These are phyloP conservation scores for Aphanocladium album DNA, from an alignment of 2,329 filamentous ascomycete species.

Conservation along the genomic window DNA sequence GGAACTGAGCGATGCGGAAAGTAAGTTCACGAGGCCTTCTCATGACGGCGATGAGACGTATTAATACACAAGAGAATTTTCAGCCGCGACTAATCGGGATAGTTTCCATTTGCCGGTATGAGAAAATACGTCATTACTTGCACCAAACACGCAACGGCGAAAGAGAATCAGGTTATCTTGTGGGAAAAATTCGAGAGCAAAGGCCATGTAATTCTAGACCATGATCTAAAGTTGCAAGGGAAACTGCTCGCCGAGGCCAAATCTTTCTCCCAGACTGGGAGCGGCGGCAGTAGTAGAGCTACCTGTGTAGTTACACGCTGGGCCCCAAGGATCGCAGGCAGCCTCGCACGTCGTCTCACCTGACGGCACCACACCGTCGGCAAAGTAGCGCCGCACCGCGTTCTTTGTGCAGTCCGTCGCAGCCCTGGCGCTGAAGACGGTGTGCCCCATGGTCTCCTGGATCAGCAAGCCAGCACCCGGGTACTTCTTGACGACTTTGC, in stretches of 20 bases:
- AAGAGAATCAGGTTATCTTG: not conserved
- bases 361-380: conserved; percentile 24
- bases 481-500: conserved; percentile 22
- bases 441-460: conserved; percentile 27
- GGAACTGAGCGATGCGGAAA: not conserved
- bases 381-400: conserved; percentile 24
- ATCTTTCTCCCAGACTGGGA: not conserved
- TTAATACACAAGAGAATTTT: not conserved
- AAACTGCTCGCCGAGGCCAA: not conserved
- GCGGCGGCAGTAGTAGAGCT: not conserved
- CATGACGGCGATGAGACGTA: not conserved
- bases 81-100: not conserved
- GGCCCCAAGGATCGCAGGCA: conserved; percentile 18
- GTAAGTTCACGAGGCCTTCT: not conserved
- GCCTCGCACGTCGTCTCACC: conserved; percentile 20
- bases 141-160: not conserved
- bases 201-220: not conserved
- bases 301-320: not conserved
- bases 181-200: not conserved
- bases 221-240: conserved; percentile 4
- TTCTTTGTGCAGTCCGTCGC: conserved; percentile 19
- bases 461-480: conserved; percentile 26
- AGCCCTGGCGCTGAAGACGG: conserved; percentile 9
- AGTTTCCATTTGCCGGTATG: not conserved
- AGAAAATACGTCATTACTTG: not conserved